These are phyloP conservation scores for Hypoxylon sp. DNA, from an alignment of 2,329 filamentous ascomycete species.

Conservation along the genomic window DNA sequence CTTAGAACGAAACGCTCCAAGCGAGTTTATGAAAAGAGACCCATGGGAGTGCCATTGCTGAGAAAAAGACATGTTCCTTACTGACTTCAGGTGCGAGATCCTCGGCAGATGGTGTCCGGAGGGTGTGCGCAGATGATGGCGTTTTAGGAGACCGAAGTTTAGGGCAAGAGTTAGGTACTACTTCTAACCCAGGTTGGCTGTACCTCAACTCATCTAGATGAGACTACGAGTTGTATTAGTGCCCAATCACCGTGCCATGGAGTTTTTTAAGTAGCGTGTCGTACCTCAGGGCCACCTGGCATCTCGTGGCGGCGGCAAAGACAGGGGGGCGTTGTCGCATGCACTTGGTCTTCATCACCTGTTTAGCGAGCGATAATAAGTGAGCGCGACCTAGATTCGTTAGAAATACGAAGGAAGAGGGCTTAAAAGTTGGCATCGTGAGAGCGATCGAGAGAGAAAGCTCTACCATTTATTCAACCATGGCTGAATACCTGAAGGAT, in stretches of 20 bases:
- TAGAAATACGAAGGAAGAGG: background rate
- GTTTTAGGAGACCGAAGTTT: background rate
- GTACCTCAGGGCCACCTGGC: background rate
- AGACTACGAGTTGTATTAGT: background rate
- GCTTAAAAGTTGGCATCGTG: background rate
- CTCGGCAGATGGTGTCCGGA: background rate
- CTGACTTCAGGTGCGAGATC: slow-evolving; percentile 11
- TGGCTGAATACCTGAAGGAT: background rate
- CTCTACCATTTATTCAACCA: background rate
- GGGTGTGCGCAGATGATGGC: background rate
- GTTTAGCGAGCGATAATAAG: background rate
- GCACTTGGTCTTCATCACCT: background rate
- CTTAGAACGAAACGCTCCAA: background rate
- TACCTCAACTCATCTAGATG: background rate
- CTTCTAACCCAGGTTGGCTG: background rate
- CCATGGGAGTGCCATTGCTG: background rate
- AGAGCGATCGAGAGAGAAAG: background rate
- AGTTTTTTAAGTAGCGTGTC: background rate
- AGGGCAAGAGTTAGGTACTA: background rate
- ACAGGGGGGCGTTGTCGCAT: background rate
- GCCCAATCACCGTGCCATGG: background rate
- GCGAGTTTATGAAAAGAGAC: background rate
- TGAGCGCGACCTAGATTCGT: background rate
- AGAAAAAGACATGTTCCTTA: background rate
- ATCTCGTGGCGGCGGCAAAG: background rate